Percentiles rank a stretch among this genome's conserved stretches.
These are phyloP conservation scores for Aegilops tauschii DNA, from an alignment of 176 grass and related monocot genomes.

Conservation along the genomic window DNA sequence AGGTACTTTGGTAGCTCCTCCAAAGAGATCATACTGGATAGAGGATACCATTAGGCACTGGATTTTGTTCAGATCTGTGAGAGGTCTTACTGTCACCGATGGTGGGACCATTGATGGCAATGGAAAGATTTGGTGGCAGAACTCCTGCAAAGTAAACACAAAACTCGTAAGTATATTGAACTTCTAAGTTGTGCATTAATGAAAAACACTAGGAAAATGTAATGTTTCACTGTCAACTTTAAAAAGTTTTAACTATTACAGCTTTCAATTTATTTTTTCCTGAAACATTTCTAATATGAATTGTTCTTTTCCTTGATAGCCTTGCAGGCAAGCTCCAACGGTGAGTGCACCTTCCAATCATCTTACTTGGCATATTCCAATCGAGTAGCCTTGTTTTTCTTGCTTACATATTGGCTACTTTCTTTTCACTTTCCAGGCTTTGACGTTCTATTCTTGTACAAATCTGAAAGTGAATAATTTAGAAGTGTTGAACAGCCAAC, in stretches of 20 bases:
- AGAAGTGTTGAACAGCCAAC: slow-evolving; percentile 33
- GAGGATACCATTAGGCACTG: slow-evolving; percentile 35
- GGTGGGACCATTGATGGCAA: slow-evolving; percentile 64
- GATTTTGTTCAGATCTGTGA: slow-evolving; percentile 42
- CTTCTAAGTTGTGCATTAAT: background rate
- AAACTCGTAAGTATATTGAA: slow-evolving; percentile 39
- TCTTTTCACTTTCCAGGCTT: slow-evolving; percentile 23
- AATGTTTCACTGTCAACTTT: background rate
- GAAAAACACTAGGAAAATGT: background rate
- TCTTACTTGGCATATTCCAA: background rate
- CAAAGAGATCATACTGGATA: slow-evolving; percentile 39
- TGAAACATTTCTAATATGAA: slow-evolving; percentile 18
- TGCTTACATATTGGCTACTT: background rate
- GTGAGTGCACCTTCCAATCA: slow-evolving; percentile 3
- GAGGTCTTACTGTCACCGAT: slow-evolving; percentile 42
- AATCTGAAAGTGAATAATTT: slow-evolving; percentile 42
- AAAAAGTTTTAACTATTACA: background rate
- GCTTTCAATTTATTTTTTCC: background rate
- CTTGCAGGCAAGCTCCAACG: slow-evolving; percentile 54
- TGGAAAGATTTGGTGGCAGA: slow-evolving; percentile 72
- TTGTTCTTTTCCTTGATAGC: slow-evolving; percentile 34
- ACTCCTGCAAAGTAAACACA: slow-evolving; percentile 54
- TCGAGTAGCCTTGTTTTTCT: background rate
- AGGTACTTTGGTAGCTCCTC: slow-evolving; percentile 60
- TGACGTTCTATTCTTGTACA: slow-evolving; percentile 54